phyloP scores from a whole-genome alignment of 345 rosid species.

The Brassica incana region DNA sequence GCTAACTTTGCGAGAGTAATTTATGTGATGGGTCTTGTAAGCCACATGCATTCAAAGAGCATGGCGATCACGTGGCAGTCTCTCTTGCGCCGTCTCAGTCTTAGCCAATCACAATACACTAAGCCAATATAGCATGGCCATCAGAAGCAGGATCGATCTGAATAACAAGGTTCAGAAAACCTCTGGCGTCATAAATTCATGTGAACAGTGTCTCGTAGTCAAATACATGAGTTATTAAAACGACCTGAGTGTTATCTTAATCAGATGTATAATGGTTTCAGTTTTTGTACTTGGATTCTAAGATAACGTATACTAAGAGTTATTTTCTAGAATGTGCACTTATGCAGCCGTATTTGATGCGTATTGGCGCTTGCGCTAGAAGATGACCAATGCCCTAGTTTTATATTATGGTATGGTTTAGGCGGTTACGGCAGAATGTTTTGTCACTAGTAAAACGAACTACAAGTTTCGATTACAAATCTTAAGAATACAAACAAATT shows the following conservation, averaged over 20 bases:
- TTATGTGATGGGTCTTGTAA: constrained; percentile 28
- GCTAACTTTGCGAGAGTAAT: constrained; percentile 24
- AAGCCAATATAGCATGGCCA: constrained; percentile 32
- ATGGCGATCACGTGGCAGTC: constrained; percentile 40
- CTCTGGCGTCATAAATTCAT: constrained; percentile 27
- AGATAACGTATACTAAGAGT: neutral
- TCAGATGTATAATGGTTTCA: neutral
- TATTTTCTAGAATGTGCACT: neutral
- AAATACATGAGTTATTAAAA: neutral
- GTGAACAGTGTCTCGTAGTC: constrained; percentile 21
- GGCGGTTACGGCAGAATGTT: neutral
- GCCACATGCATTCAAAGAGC: constrained; percentile 21
- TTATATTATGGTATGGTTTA: neutral
- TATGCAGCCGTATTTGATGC: neutral
- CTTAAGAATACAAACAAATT: neutral
- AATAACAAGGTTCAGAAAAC: neutral
- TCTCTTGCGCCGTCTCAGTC: constrained; percentile 24
- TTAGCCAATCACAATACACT: constrained; percentile 9
- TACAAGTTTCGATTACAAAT: neutral
- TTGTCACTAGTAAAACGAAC: neutral
- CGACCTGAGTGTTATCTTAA: neutral
- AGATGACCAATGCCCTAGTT: neutral
- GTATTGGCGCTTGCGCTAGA: neutral
- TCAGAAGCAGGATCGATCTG: constrained; percentile 1
- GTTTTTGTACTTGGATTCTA: neutral